Base-by-base conservation (phyloP, 2,329 filamentous ascomycete genomes). In the Sarocladium kiliense region DNA sequence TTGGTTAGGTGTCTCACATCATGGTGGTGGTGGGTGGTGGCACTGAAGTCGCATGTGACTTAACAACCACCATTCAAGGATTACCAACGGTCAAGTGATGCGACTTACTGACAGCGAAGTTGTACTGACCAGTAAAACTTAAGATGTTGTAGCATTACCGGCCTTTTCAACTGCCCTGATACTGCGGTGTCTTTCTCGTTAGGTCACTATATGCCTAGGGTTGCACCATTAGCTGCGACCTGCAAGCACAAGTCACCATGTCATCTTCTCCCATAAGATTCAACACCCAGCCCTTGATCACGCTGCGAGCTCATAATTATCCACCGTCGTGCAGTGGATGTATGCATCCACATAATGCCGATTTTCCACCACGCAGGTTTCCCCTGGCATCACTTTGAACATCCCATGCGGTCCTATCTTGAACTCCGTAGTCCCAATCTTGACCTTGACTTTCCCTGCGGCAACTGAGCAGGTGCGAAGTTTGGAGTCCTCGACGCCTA, bases 321-420 rank as follows among this genome's bases (percentile, higher is more conserved):
- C 32, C 19, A 53, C 36, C 7, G 50, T 53, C 19, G 50, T 53
- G 21, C 50, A 53, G 23, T 39, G 32, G 11, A 53, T 26, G n/a
- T 39, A 39, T 0, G 74, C 71, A 55, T 79, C 74, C 2, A 70
- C 41, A 56, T 80, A 79, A 0, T 74, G 61, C 30, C 66, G 64
- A 57, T 81, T 81, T 56, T 70, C 64, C 3, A 73, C 69, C 18
- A 62, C 65, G 58, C 73, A 77, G 1, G 55, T 54, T 53, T 63
- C 65, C 0, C 73, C 72, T 0, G 74, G 68, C 21, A 63, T 66
- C 36, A 80, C 66, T 50, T 69, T 66, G 58, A 80, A 76, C 60
- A 75, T 65, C 25, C 78, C 75, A 53, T 75, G 69, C 1, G 69
- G 66, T 0, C 78, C 78, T 2, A 79, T 61, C 0, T 63, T 58